Conservation (phyloP, 2,329 filamentous ascomycete genomes). For the Claviceps digitariae region DNA sequence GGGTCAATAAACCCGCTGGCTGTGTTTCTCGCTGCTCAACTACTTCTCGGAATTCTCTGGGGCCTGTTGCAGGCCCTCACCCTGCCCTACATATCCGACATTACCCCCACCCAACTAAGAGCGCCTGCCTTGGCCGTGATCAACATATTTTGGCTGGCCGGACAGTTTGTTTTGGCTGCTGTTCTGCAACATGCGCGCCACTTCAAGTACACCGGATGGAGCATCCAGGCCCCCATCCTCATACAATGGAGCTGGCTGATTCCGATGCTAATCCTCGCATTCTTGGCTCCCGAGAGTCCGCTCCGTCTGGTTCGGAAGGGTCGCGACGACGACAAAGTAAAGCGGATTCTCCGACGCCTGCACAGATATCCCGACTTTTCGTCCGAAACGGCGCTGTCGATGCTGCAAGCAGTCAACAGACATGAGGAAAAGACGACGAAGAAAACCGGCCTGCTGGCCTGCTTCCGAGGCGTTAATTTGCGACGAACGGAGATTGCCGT, state of each 20-base stretch:
- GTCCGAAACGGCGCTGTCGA: background rate
- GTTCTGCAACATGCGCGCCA: background rate
- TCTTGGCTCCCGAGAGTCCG: background rate
- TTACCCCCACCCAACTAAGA: background rate
- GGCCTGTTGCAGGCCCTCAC: constrained; percentile 1
- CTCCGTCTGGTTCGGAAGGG: background rate
- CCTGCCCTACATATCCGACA: constrained; percentile 1
- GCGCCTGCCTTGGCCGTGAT: background rate
- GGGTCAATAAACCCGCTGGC: background rate
- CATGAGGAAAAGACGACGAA: background rate
- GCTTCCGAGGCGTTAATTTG: constrained; percentile 3
- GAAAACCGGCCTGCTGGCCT: background rate
- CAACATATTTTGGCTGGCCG: constrained; percentile 1
- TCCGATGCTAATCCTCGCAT: background rate
- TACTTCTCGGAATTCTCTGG: background rate
- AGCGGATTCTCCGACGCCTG: background rate
- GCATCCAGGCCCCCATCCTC: background rate
- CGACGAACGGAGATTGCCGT: constrained; percentile 25
- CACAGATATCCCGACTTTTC: background rate
- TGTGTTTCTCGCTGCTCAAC: background rate
- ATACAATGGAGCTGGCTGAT: background rate
- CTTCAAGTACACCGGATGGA: background rate
- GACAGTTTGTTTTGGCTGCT: background rate
- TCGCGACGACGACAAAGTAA: background rate
- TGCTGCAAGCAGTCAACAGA: background rate